Evolutionary conservation across 306 rosid species (phyloP).

Genomic region (Rosa multiflora): DNA sequence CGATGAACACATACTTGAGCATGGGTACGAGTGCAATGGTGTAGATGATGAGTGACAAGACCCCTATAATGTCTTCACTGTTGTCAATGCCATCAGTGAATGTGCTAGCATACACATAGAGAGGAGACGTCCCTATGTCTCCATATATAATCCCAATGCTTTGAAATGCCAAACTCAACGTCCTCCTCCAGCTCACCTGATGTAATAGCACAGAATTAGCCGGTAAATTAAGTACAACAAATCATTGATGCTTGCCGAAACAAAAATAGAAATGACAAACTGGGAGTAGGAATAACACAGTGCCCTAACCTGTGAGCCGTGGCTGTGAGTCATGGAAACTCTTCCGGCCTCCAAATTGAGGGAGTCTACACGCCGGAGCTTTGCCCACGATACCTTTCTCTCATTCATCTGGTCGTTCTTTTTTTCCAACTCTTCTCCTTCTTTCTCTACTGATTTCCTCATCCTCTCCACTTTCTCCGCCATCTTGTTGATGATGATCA

Average conservation of each 20-base stretch:
- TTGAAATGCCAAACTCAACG: slow-evolving; percentile 70
- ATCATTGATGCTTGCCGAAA: not conserved
- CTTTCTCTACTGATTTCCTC: not conserved
- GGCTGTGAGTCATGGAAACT: slow-evolving; percentile 31
- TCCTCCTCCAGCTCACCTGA: slow-evolving; percentile 43
- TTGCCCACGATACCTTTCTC: slow-evolving; percentile 62
- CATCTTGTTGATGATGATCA: not conserved
- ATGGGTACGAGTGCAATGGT: slow-evolving; percentile 59
- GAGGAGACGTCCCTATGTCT: slow-evolving; percentile 90
- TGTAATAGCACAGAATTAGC: not conserved
- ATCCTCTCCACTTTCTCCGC: not conserved
- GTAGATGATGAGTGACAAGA: slow-evolving; percentile 69
- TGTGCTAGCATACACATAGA: slow-evolving; percentile 60
- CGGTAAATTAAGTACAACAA: not conserved
- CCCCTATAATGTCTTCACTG: slow-evolving; percentile 57
- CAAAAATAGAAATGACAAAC: not conserved
- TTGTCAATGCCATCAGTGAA: slow-evolving; percentile 33
- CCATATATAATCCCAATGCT: slow-evolving; percentile 83
- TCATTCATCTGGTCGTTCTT: slow-evolving; percentile 16
- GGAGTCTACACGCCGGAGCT: slow-evolving; percentile 69
- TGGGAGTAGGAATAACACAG: not conserved
- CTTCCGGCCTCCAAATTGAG: slow-evolving; percentile 85
- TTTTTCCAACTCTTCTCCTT: slow-evolving; percentile 2
- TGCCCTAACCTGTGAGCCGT: slow-evolving; percentile 34
- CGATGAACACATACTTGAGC: slow-evolving; percentile 73